Conservation (phyloP, 2,329 filamentous ascomycete species). For the Phialophora chinensis region DNA sequence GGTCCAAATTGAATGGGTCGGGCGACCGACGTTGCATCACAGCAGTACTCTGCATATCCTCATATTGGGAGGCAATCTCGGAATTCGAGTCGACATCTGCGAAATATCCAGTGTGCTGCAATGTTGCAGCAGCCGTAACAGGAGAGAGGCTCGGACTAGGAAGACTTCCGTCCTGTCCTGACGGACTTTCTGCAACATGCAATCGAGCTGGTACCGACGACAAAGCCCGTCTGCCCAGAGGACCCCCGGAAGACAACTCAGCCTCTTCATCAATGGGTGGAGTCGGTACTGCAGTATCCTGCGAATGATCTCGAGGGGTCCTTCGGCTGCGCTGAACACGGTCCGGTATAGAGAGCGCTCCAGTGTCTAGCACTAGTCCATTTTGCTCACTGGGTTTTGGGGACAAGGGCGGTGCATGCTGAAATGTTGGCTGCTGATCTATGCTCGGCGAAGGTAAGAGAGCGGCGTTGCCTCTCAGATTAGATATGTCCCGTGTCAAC, state of each 20-base stretch:
- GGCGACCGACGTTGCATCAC: conserved; percentile 25
- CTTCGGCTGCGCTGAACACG: conserved; percentile 23
- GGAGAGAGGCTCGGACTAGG: conserved; percentile 95
- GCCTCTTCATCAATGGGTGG: conserved; percentile 39
- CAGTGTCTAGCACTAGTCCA: conserved; percentile 16
- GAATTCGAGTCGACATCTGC: conserved; percentile 52
- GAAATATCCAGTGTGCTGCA: conserved; percentile 51
- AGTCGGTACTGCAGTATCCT: conserved; percentile 39
- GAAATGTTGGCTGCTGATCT: conserved; percentile 30
- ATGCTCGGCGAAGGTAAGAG: conserved; percentile 36
- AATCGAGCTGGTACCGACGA: conserved; percentile 46
- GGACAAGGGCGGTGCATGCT: conserved; percentile 15
- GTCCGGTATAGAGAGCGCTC: conserved; percentile 7
- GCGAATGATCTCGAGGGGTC: conserved; percentile 29
- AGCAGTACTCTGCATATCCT: conserved; percentile 18
- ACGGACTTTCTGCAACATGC: conserved; percentile 67
- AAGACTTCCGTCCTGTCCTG: conserved; percentile 85
- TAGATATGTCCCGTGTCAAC: conserved; percentile 10
- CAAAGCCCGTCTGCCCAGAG: conserved; percentile 44
- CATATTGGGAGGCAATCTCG: conserved; percentile 46
- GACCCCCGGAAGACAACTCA: conserved; percentile 45
- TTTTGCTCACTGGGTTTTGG: conserved; percentile 19
- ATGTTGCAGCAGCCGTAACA: conserved; percentile 76
- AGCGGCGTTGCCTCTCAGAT: conserved; percentile 16
- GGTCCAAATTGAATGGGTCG: conserved; percentile 16